Evolutionary conservation across 2,329 filamentous ascomycete genomes (phyloP).

Genomic region (Penicillium verrucosum): DNA sequence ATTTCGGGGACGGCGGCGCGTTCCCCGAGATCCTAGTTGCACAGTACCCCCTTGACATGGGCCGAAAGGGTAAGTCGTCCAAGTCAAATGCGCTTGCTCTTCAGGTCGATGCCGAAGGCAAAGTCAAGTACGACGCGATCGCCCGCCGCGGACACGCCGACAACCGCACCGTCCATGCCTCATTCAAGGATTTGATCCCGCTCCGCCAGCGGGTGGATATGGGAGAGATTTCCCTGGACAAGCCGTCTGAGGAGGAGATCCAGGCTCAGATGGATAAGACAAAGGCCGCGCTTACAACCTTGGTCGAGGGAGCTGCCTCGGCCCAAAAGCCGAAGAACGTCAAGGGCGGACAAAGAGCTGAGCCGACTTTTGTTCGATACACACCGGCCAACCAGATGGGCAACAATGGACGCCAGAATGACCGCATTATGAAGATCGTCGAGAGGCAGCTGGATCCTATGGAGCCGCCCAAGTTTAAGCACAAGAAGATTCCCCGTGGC

Average conservation of each 20-base stretch:
- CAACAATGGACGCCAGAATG: constrained; percentile 76
- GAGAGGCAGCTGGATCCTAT: constrained; percentile 90
- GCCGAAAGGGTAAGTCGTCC: constrained; percentile 65
- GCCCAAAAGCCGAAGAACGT: constrained; percentile 96
- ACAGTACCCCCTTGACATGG: constrained; percentile 95
- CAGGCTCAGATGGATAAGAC: constrained; percentile 82
- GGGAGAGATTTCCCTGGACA: constrained; percentile 81
- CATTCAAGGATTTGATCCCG: constrained; percentile 95
- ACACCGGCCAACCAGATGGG: constrained; percentile 98
- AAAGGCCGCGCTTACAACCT: constrained; percentile 73
- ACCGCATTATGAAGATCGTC: constrained; percentile 98
- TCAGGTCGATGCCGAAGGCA: constrained; percentile 85
- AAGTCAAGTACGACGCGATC: constrained; percentile 95
- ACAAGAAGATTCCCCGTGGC: constrained; percentile 94
- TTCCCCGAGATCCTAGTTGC: constrained; percentile 92
- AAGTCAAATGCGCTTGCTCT: constrained; percentile 86
- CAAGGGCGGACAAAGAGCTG: constrained; percentile 72
- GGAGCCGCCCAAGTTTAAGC: constrained; percentile 97
- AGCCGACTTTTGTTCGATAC: constrained; percentile 91
- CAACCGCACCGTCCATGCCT: constrained; percentile 82
- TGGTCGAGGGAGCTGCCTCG: constrained; percentile 81
- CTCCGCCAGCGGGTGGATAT: constrained; percentile 88
- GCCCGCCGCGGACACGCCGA: constrained; percentile 83
- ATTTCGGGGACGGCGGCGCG: constrained; percentile 93
- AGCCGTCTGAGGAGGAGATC: constrained; percentile 81